Base-by-base conservation (phyloP, 2,329 filamentous ascomycete genomes). In the Fusarium sp. region DNA sequence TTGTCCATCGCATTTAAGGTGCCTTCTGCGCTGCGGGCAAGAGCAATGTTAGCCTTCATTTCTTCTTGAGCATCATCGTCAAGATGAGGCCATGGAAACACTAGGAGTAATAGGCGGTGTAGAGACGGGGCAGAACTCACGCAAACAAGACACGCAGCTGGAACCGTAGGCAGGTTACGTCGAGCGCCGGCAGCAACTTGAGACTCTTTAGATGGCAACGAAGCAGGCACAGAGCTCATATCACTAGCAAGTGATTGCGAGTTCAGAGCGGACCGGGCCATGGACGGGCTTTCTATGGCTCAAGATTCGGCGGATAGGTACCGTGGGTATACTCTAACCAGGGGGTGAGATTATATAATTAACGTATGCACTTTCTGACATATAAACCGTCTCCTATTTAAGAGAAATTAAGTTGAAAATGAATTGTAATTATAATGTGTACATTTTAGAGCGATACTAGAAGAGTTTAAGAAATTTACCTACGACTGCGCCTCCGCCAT, bases 1-100 rank as follows among this genome's bases (percentile, higher is more conserved):
- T 32, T 64, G 13, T 5, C 57, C 62, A 38, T 64, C 62, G 57
- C 62, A 64, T 32, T 64, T 64, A 1, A 64, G 56, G 4, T 64
- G 62, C 3, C 34, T 62, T 32, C 38, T 62, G 8, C 62, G 62
- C 62, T 64, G 12, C 5, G 6, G 5, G 36, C 2, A 38, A 38
- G 10, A 38, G 8, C 6, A 5, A 32, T 9, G 9, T 64, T 13
- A 64, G 17, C 6, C n/a, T 26, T 3, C 0, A 9, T 5, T 12
- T 22, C 26, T 17, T 38, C 8, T 30, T 4, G 8, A 41, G 9
- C 3, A 44, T 9, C 6, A 55, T 44, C 28, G 4, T 20, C 28
- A 6, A 44, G 22, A 28, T 6, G 4, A 42, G 3, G 24, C 8
- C 13, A 44, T n/a, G n/a, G 9, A n/a, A 15, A 1, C 13, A 12